These are phyloP conservation scores for Saturnispora besseyi DNA, from an alignment of 805 yeast species.

Conservation along the genomic window DNA sequence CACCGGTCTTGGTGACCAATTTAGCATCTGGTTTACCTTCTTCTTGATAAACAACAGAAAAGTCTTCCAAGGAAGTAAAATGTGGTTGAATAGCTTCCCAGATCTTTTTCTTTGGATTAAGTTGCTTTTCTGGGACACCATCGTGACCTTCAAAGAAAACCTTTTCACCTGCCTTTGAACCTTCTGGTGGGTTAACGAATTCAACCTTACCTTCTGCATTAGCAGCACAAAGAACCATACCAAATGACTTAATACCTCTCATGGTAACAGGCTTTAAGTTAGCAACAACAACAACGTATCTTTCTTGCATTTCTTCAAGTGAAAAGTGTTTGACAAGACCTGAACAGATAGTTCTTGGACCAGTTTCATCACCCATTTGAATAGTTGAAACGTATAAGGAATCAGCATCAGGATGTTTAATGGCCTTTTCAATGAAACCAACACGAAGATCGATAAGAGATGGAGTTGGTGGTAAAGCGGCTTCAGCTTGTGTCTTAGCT, in stretches of 20 bases:
- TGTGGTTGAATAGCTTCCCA: conserved; percentile 94
- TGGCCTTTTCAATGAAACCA: conserved; percentile 93
- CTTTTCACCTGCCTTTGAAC: conserved; percentile 92
- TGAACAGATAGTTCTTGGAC: conserved; percentile 97
- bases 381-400: conserved; percentile 93
- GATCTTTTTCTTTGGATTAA: conserved; percentile 96
- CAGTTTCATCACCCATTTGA: conserved; percentile 91
- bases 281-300: conserved; percentile 84
- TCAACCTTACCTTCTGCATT: conserved; percentile 63
- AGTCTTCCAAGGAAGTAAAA: conserved; percentile 68
- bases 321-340: conserved; percentile 88
- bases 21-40: conserved; percentile 67
- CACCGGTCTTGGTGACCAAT: conserved; percentile 75
- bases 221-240: conserved; percentile 96
- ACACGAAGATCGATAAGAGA: conserved; percentile 87
- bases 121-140: conserved; percentile 80
- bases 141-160: conserved; percentile 88
- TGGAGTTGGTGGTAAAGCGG: conserved; percentile 66
- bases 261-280: conserved; percentile 95
- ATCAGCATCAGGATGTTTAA: conserved; percentile 97
- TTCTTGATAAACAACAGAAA: conserved; percentile 70
- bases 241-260: conserved; percentile 94
- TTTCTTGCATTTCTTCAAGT: conserved; percentile 90
- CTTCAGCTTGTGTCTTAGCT: conserved; percentile 46
- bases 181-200: conserved; percentile 90